Evolutionary conservation across 208 protist genomes (phyloP), one percentile per base, ranked within the genome.

Genomic region (Angomonas ambiguus): DNA sequence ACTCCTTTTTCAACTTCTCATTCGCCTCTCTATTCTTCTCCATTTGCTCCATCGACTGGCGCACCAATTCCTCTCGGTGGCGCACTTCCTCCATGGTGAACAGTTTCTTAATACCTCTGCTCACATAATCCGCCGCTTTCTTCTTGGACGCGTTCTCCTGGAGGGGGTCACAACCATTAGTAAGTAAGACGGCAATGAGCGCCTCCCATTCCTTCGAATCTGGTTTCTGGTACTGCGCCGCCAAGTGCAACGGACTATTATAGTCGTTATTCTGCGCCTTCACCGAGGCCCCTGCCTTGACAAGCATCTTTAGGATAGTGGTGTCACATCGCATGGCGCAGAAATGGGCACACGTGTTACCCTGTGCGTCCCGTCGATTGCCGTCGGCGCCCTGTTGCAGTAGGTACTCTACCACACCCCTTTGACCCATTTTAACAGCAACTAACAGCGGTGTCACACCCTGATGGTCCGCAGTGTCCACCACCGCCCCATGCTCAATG

Each of bases 391-490:
- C 77, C 33, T 88, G 73, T 8, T 49, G 68, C 31, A 95, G 80
- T 28, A 97, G 69, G 68, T 87, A 94, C 69, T 92, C 72, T 45
- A 77, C 78, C 42, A 92, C 87, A 18, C 85, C 82, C 16, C 64
- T 69, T 73, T 88, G 82, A 2, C 89, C 86, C 88, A 97, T 95
- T 74, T 93, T 97, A 27, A 95, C 92, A 42, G 92, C 87, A 45
- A 95, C 87, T 31, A 95, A 74, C 45, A 97, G 79, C 16, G 92
- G 88, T 4, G 92, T 97, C 13, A 83, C 74, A 67, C 83, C 76
- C 42, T 74, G 72, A 32, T 65, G 71, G 65, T 97, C 89, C 22
- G 70, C 62, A 33, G 80, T 84, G 67, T 97, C 87, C 22, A 97
- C 79, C 42, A 61, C 71, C 51, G 89, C 89, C 55, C 88, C 89